Percentiles rank a stretch among this genome's conserved stretches.
phyloP scores from a whole-genome alignment of 306 rosid species.

The Vachellia collinsii region DNA sequence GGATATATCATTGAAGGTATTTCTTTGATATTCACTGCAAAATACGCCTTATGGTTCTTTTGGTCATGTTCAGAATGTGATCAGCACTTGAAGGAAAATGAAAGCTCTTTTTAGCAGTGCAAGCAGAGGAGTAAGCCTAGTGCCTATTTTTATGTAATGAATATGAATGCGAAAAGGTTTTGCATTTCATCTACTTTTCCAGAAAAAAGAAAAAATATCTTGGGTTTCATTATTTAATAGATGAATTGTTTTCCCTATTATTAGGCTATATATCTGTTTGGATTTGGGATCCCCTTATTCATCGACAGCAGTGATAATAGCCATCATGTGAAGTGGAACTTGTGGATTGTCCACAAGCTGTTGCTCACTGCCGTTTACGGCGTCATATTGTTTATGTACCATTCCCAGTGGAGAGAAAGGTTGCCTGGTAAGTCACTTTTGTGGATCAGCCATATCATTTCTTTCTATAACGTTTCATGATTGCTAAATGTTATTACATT shows the following conservation, averaged over 20 bases:
- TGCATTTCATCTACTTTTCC: constrained; percentile 6
- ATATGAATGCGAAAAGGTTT: background rate
- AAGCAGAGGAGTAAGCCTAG: background rate
- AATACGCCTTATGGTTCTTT: background rate
- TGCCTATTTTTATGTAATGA: background rate
- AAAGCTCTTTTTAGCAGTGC: background rate
- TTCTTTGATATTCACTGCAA: constrained; percentile 9
- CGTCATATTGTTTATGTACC: constrained; percentile 77
- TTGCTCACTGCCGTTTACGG: constrained; percentile 73
- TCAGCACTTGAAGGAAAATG: background rate
- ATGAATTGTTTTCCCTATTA: constrained; percentile 10
- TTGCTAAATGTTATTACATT: constrained; percentile 26
- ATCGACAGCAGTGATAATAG: constrained; percentile 50
- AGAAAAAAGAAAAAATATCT: background rate
- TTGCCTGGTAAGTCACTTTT: constrained; percentile 68
- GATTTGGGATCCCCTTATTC: constrained; percentile 80
- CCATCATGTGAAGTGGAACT: constrained; percentile 72
- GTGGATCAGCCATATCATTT: constrained; percentile 21
- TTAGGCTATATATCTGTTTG: constrained; percentile 83
- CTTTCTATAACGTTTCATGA: constrained; percentile 20
- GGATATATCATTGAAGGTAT: constrained; percentile 84
- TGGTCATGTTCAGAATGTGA: background rate
- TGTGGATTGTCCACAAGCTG: constrained; percentile 88
- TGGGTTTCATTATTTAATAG: constrained; percentile 18
- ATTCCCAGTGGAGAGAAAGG: constrained; percentile 90